A percentile compares a stretch with the other conserved stretches of the same genome.
phyloP scores from a whole-genome alignment of 2,329 filamentous ascomycete genomes.

The Exophiala xenobiotica region DNA sequence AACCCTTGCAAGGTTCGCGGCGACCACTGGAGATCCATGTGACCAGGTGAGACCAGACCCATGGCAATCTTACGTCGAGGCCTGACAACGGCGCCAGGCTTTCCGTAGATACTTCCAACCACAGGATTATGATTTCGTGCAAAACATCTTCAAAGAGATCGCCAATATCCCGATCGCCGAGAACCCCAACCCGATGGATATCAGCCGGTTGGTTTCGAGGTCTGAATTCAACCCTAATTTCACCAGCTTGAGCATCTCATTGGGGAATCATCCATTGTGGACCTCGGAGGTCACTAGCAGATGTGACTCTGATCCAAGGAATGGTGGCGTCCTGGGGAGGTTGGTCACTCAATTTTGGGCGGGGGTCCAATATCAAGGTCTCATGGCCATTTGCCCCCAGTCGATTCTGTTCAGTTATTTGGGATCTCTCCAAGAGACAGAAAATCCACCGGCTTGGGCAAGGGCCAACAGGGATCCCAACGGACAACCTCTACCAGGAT shows the following conservation, averaged over 20 bases:
- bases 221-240: neutral
- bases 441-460: neutral
- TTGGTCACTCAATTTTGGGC: neutral
- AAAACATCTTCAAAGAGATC: constrained; percentile 5
- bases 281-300: too few relatives aligned
- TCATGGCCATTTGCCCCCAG: neutral
- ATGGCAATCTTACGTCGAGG: neutral
- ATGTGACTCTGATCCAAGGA: too few relatives aligned
- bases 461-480: neutral
- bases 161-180: constrained; percentile 2
- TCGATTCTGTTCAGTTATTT: too few relatives aligned
- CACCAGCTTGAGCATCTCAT: neutral
- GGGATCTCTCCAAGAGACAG: too few relatives aligned
- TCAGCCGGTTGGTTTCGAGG: neutral
- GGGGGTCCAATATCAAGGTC: neutral
- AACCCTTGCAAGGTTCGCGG: constrained; percentile 10
- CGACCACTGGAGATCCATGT: constrained; percentile 3
- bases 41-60: constrained; percentile 2
- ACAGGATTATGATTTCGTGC: constrained; percentile 8
- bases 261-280: neutral
- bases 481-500: neutral
- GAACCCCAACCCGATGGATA: neutral
- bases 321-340: too few relatives aligned
- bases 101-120: constrained; percentile 7
- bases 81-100: constrained; percentile 1